Evolutionary conservation across 2,329 filamentous ascomycete species (phyloP).

Genomic region (Botrytis byssoidea): DNA sequence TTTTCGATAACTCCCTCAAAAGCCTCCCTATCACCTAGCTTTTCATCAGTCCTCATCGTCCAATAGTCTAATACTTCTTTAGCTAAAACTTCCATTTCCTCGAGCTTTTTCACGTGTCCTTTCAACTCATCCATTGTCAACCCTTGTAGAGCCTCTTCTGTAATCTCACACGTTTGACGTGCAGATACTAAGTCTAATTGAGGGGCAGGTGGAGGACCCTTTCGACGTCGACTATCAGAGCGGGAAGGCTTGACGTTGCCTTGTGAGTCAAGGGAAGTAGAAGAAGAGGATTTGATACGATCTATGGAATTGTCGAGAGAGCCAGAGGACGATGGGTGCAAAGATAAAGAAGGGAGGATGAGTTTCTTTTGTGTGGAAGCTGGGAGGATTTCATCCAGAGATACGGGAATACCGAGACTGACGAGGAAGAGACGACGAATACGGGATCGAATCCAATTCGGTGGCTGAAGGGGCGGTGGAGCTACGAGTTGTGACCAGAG

Average conservation of each 20-base stretch:
- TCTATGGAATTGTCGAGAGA: slow-evolving; percentile 39
- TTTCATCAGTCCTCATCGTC: slow-evolving; percentile 81
- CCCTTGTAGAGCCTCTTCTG: slow-evolving; percentile 75
- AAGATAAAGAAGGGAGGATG: slow-evolving; percentile 74
- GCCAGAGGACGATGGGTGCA: slow-evolving; percentile 53
- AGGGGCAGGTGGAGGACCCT: slow-evolving; percentile 66
- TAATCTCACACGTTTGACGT: slow-evolving; percentile 76
- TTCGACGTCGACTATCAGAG: slow-evolving; percentile 44
- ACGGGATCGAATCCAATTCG: slow-evolving; percentile 95
- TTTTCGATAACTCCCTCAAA: slow-evolving; percentile 98
- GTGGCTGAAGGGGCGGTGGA: slow-evolving; percentile 88
- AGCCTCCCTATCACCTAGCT: slow-evolving; percentile 85
- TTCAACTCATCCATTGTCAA: slow-evolving; percentile 76
- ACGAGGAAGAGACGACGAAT: slow-evolving; percentile 94
- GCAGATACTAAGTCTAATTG: slow-evolving; percentile 77
- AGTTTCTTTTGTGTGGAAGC: slow-evolving; percentile 98
- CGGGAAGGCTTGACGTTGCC: slow-evolving; percentile 48
- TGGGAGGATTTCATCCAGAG: slow-evolving; percentile 94
- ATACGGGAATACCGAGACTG: slow-evolving; percentile 91
- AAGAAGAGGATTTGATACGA: slow-evolving; percentile 46
- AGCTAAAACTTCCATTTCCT: slow-evolving; percentile 68
- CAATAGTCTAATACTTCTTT: slow-evolving; percentile 83
- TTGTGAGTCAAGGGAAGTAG: slow-evolving; percentile 59
- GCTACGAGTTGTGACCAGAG: slow-evolving; percentile 96
- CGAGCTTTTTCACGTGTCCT: slow-evolving; percentile 66